Base-by-base conservation (phyloP, 1,139 yeast genomes). In the Pichia sp. region DNA sequence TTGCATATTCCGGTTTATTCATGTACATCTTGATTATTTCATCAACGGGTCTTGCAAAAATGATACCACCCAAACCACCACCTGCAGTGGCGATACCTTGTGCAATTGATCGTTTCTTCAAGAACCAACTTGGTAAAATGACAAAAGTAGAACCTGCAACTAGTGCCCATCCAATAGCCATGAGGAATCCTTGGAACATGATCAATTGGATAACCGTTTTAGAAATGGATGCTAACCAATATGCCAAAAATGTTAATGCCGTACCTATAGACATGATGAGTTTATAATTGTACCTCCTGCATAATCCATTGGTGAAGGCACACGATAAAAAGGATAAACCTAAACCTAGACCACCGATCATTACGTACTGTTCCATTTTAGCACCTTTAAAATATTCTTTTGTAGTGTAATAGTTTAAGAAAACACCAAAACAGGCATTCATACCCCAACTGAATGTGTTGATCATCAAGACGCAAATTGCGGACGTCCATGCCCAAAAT, bases 351-450 rank as follows among this genome's bases (percentile, higher is more conserved):
- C 91, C 87, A 4, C 88, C 86, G 41, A 82, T 70, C 40, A 79
- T 60, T 1, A 91, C 86, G 59, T 65, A 82, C 41, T 77, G 82
- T 45, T 68, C 67, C 39, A 64, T 59, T 0, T 74, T 60, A 0
- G 85, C 82, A 0, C 75, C 82, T 0, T 72, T 67, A 44, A 77
- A 79, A 2, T 63, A 58, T 32, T 69, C 55, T 29, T 63, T 50
- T 13, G 63, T 52, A 18, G 76, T 52, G 51, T 77, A 83, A 50
- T 64, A 76, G 25, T 74, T 68, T 24, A 83, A 58, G 48, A 74
- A 80, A 4, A 83, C 80, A 33, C 91, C 88, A 50, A 69, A 83
- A 1, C 75, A 71, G 5, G 84, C 72, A 50, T 77, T 79, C 31
- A 77, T 65, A 17, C 94, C 94, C 94, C 94, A 83, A 1, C 87